Evolutionary conservation across 2,329 filamentous ascomycete genomes (phyloP), one percentile per base, ranked within the genome.

Genomic region (Herpomyces periplanetae): DNA sequence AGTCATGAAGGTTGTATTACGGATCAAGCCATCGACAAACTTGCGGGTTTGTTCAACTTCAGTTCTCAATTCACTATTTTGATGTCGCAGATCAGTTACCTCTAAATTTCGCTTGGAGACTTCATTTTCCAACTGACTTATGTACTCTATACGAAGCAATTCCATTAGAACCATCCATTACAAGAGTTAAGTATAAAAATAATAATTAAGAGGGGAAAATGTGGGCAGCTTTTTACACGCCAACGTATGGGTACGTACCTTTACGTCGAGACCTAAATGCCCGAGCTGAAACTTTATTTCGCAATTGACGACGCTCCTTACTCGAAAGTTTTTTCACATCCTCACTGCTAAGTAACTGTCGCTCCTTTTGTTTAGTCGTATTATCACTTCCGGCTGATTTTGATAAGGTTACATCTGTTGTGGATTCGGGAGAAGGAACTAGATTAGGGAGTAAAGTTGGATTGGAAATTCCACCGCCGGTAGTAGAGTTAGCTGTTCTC

Each of bases 301-400:
- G 58, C n/a, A 96, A 51, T 40, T 91, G 80, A 28, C 80, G 61
- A 24, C 80, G 61, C 42, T 91, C 73, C 44, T 91, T 91, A 47
- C 69, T 85, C 41, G 61, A 80, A n/a, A 96, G 52, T 47, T 88
- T 88, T 59, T 96, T 96, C 31, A 75, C 80, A 42, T 88, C 75
- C 32, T 96, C 80, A 24, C 71, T 88, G n/a, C 69, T 69, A 18
- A 88, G 48, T 5, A 88, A 48, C 28, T 68, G 54, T 47, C 91
- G 80, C 31, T 91, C 80, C 38, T 88, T n/a, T n/a, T n/a, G n/a
- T n/a, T n/a, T n/a, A n/a, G n/a, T n/a, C n/a, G n/a, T n/a, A n/a
- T n/a, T n/a, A n/a, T n/a, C n/a, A n/a, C n/a, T n/a, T n/a, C n/a
- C n/a, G n/a, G n/a, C n/a, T n/a, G n/a, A n/a, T n/a, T n/a, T n/a